Percentiles rank a stretch among this genome's conserved stretches.
Evolutionary conservation across 176 grass and related monocot genomes (phyloP).

Genomic region (Oryza australiensis): DNA sequence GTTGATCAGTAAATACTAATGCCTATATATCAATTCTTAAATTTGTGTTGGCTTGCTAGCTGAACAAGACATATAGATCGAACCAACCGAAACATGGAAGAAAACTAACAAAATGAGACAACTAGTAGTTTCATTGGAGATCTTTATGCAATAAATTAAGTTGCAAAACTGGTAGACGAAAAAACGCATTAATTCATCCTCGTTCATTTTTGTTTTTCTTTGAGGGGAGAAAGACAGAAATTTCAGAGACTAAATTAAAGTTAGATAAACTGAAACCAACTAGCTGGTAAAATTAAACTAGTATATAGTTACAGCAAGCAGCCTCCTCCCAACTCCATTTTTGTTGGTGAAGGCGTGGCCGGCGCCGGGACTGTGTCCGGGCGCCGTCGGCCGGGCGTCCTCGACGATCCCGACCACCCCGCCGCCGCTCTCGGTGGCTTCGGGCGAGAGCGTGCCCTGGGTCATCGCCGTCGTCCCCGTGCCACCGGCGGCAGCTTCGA

Average conservation of each 20-base stretch:
- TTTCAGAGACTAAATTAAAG: not conserved
- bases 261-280: not conserved
- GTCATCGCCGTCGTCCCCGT: not conserved
- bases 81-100: not conserved
- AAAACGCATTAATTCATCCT: not conserved
- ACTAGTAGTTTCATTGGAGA: too few relatives aligned
- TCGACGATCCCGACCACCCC: not conserved
- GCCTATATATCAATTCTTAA: too few relatives aligned
- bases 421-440: not conserved
- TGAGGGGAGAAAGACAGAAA: not conserved
- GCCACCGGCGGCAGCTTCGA: not conserved
- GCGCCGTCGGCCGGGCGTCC: constrained; percentile 30
- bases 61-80: not conserved
- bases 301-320: constrained; percentile 19
- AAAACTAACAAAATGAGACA: too few relatives aligned
- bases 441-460: not conserved
- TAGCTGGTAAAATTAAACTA: not conserved
- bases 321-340: constrained; percentile 37
- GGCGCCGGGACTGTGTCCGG: constrained; percentile 34
- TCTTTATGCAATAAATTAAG: too few relatives aligned
- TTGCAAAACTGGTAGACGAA: not conserved
- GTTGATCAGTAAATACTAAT: too few relatives aligned
- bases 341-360: constrained; percentile 34
- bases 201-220: not conserved
- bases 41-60: too few relatives aligned